These are phyloP conservation scores for Ogataea naganishii DNA, from an alignment of 805 yeast species.

Conservation along the genomic window DNA sequence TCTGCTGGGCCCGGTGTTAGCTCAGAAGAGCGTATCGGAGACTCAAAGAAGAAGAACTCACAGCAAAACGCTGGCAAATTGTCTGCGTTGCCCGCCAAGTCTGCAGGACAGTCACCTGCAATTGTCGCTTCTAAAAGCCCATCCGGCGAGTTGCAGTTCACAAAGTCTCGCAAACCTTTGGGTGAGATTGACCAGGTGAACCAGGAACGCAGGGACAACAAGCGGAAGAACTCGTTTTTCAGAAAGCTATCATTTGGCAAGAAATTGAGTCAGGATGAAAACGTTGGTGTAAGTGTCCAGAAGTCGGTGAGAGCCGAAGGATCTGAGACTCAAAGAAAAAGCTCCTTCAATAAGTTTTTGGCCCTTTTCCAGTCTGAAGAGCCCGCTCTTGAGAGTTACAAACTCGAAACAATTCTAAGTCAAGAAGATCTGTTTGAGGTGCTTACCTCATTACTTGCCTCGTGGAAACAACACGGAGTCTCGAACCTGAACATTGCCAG, in stretches of 20 bases:
- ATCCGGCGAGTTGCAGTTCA: conserved; percentile 8
- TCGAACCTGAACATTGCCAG: conserved; percentile 41
- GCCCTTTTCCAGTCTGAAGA: conserved; percentile 29
- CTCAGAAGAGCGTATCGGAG: no score
- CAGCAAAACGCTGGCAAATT: no score
- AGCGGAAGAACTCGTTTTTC: conserved; percentile 24
- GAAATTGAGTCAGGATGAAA: conserved; percentile 23
- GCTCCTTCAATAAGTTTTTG: conserved; percentile 23
- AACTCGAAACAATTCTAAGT: conserved; percentile 27
- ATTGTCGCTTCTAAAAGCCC: conserved; percentile 7
- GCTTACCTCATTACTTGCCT: conserved; percentile 47
- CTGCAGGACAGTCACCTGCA: conserved; percentile 4
- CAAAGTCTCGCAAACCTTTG: conserved; percentile 17
- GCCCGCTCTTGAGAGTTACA: conserved; percentile 23
- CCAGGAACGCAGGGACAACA: conserved; percentile 2
- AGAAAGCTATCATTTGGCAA: conserved; percentile 44
- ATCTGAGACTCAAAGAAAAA: conserved; percentile 10
- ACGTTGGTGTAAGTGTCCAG: conserved; percentile 2
- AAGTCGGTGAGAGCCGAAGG: no score
- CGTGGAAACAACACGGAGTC: conserved; percentile 69
- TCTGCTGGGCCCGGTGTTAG: no score
- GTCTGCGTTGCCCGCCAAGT: no score
- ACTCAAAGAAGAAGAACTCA: no score
- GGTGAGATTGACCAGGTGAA: conserved; percentile 11
- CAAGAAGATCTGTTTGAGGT: conserved; percentile 57